Base-by-base conservation (phyloP, 1,284 basidiomycete species). In the Hypsizygus ulmarius region DNA sequence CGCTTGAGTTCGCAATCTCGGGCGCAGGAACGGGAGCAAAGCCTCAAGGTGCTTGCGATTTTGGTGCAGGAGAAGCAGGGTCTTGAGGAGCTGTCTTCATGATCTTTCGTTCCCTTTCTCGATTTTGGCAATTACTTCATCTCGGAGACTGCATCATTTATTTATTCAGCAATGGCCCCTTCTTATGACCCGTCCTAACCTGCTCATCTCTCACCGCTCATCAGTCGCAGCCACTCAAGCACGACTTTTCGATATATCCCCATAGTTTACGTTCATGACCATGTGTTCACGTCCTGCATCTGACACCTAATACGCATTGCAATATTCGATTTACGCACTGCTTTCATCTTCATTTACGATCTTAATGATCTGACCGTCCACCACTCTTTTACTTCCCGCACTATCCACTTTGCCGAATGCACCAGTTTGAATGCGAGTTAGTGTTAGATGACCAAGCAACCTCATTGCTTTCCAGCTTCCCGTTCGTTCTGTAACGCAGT, bases 41-140 rank as follows among this genome's bases (percentile, higher is more conserved):
- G 66, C 46, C 64, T 71, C 52, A 67, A 68, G 45, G 66, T 69
- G 53, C 59, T 78, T 45, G 66, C 70, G 39, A 59, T 70, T 46
- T 64, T 76, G 18, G 67, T 75, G 14, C 65, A 71, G 27, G 78
- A 79, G 64, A 82, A 80, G 65, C 58, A 64, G 39, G 65, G 62
- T 29, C 58, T 70, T 25, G 69, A 69, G 55, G 61, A 64, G 44
- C 57, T 70, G 16, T 62, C 67, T 42, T 71, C 68, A 57, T 70
- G 59, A 69, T 56, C 39, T 29, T 50, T 41, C 39, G 21, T 30
- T 33, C 14, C 18, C 27, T 39, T 38, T 30, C 43, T 35, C 15
- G 46, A 44, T 48, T 39, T 47, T 43, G 32, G 9, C 43, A 52
- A 48, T 36, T 28, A 49, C 21, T 28, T 25, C 21, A 25, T 7